Evolutionary conservation across 2,329 filamentous ascomycete species (phyloP).

Genomic region (Pseudogymnoascus sp.): DNA sequence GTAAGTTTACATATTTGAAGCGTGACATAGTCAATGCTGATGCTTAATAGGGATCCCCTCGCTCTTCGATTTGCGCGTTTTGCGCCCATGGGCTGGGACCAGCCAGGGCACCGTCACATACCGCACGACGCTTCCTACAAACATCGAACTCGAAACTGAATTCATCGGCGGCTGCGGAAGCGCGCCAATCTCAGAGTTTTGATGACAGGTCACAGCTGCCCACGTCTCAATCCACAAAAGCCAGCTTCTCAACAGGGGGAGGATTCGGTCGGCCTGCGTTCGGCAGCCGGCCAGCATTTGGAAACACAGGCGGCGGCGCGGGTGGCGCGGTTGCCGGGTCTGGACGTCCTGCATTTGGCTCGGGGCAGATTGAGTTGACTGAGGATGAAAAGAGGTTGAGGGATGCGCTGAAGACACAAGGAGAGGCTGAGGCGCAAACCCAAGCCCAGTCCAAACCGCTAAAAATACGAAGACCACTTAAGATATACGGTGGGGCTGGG

Average conservation of each 20-base stretch:
- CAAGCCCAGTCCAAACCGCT: constrained; percentile 9
- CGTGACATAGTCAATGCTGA: not conserved
- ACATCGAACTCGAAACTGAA: constrained; percentile 19
- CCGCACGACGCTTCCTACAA: constrained; percentile 28
- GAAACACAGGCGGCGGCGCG: not conserved
- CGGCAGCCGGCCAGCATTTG: constrained; percentile 12
- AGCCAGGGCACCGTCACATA: constrained; percentile 24
- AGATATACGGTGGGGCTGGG: constrained; percentile 19
- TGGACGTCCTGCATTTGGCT: constrained; percentile 7
- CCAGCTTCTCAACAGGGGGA: not conserved
- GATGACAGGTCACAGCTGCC: not conserved
- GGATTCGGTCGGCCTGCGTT: constrained; percentile 16
- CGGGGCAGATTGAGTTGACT: not conserved
- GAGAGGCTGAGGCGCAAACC: constrained; percentile 10
- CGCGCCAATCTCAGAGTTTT: not conserved
- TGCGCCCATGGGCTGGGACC: constrained; percentile 28
- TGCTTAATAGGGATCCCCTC: constrained; percentile 21
- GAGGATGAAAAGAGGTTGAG: constrained; percentile 4
- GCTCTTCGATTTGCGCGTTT: constrained; percentile 28
- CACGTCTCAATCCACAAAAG: not conserved
- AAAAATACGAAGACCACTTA: constrained; percentile 14
- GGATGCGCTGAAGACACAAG: constrained; percentile 19
- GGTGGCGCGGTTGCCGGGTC: not conserved
- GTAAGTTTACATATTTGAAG: constrained; percentile 16
- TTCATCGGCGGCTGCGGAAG: not conserved